Conservation (phyloP, 108 stramenopile species). For the Pinguiococcus pyrenoidosus region DNA sequence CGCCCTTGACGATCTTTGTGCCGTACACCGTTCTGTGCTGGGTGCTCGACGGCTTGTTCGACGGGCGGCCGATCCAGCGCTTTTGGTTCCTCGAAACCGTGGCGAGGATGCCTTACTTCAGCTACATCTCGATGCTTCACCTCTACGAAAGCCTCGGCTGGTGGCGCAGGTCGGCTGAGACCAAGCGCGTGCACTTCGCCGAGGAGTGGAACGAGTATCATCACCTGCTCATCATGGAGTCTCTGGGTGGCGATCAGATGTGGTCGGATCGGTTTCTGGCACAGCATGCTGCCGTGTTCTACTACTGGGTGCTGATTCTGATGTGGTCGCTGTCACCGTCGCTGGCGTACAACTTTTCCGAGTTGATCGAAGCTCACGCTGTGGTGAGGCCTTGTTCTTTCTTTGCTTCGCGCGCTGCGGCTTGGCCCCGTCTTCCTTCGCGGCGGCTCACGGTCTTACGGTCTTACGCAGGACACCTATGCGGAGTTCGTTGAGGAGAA, state of each 20-base stretch:
- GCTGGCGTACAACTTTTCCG: conserved; percentile 60
- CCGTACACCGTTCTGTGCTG: conserved; percentile 44
- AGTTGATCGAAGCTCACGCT: conserved; percentile 22
- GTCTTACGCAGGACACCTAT: conserved; percentile 60
- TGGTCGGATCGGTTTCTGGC: conserved; percentile 53
- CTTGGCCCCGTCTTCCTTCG: too few species aligned
- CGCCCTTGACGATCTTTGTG: conserved; percentile 43
- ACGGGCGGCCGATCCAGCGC: conserved; percentile 46
- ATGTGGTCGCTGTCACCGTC: conserved; percentile 52
- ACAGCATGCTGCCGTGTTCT: conserved; percentile 73
- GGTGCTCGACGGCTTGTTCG: conserved; percentile 49
- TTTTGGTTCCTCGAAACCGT: conserved; percentile 85
- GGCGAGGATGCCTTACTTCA: conserved; percentile 86
- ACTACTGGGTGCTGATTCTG: conserved; percentile 63
- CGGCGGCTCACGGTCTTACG: not conserved
- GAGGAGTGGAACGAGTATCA: conserved; percentile 87
- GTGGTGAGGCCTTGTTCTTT: too few species aligned
- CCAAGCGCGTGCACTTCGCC: conserved; percentile 70
- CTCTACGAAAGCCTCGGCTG: conserved; percentile 75
- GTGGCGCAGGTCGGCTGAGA: conserved; percentile 53
- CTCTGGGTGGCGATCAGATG: conserved; percentile 62
- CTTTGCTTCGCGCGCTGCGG: too few species aligned
- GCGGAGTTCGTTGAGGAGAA: conserved; percentile 51
- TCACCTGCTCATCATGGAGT: conserved; percentile 90
- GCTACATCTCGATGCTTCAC: conserved; percentile 75